phyloP scores from a whole-genome alignment of 371 early-diverging fungal genomes.

The Mucor indicus region DNA sequence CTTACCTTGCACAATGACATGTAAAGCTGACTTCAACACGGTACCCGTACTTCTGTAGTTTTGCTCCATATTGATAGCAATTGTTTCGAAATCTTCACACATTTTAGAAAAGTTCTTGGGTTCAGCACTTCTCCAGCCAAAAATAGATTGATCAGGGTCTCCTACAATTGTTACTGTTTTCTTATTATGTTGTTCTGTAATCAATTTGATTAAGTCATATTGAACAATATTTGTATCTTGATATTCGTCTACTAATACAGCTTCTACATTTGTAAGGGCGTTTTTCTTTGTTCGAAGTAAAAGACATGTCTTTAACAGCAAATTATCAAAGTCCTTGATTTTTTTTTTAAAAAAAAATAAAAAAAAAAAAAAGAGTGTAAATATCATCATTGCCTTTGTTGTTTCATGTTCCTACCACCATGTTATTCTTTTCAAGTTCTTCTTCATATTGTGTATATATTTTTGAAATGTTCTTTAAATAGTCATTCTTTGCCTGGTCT shows the following conservation, averaged over 20 bases:
- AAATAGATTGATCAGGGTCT: conserved; percentile 65
- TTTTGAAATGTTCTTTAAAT: conserved; percentile 9
- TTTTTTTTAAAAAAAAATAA: too few relatives aligned
- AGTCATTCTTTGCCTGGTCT: neutral
- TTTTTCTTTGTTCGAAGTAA: conserved; percentile 27
- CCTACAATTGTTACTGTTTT: conserved; percentile 59
- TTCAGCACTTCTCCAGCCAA: conserved; percentile 61
- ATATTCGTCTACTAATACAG: conserved; percentile 63
- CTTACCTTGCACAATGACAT: conserved; percentile 46
- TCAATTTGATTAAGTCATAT: conserved; percentile 45
- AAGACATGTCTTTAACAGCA: conserved; percentile 36
- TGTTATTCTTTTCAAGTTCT: conserved; percentile 24
- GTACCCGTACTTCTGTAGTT: conserved; percentile 60
- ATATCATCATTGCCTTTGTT: conserved; percentile 4
- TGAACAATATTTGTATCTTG: conserved; percentile 66
- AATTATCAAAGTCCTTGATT: conserved; percentile 59
- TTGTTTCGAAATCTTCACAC: conserved; percentile 33
- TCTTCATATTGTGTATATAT: conserved; percentile 41
- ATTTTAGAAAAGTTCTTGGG: conserved; percentile 54
- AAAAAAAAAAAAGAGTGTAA: neutral
- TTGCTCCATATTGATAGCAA: conserved; percentile 37
- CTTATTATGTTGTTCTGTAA: conserved; percentile 21
- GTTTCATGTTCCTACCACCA: conserved; percentile 28
- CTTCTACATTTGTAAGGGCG: conserved; percentile 18
- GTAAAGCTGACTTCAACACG: conserved; percentile 46